Base-by-base conservation (phyloP, 2,329 filamentous ascomycete genomes). In the Pseudogymnoascus sp. region DNA sequence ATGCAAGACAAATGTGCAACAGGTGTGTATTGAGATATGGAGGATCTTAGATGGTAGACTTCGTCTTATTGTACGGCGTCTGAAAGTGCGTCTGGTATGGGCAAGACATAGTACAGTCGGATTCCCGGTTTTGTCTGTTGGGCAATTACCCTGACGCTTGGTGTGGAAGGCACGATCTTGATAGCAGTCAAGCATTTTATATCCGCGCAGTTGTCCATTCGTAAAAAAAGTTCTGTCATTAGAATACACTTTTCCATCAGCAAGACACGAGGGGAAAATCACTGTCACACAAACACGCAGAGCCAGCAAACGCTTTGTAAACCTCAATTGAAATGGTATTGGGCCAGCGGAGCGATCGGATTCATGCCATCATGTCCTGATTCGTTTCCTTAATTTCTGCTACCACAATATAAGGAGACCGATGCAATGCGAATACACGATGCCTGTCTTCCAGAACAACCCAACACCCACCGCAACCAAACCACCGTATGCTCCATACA, bases 381-480 rank as follows among this genome's bases (percentile, higher is more conserved):
- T 64, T 61, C 60, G 47, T 62, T 64, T 64, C 64, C 64, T 42
- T 63, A 54, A 62, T 39, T 37, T 61, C 37, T 47, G 54, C 59
- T 65, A 64, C 62, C 57, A 61, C 54, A 45, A 64, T 40, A 60
- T 63, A 51, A 70, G 63, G 66, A 71, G 68, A 67, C 68, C 66
- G 68, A 67, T 68, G 68, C 62, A 66, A 68, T 68, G 68, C 67
- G 67, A 68, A 72, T 66, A 72, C 63, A 69, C 65, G 68, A 67
- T 66, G 69, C 65, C 68, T 68, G 67, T 70, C 66, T 67, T 67
- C 68, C 66, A 66, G 66, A 62, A 66, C 69, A 68, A 67, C 64
- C 69, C 70, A 72, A 68, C 69, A 71, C 71, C 70, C 47, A 67
- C 65, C 68, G 65, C 68, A 67, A 68, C 68, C 67, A 64, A 67